A percentile compares a stretch with the other conserved stretches of the same genome.
Conservation (phyloP, 2,329 filamentous ascomycete species). For the Pezicula radicicola region DNA sequence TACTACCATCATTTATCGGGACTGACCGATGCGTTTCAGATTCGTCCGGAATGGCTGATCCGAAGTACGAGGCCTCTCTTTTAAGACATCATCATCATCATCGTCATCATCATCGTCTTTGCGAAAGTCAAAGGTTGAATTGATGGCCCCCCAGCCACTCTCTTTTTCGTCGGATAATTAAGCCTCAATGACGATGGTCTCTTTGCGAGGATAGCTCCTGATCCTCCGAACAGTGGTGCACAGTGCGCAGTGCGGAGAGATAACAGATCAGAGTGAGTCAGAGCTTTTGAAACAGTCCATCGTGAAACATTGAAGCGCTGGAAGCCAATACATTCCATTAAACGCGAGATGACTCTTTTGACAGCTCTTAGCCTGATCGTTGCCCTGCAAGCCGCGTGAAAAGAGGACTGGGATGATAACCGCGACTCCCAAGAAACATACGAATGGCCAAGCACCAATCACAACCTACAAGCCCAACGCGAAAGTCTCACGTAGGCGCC, state of each 20-base stretch:
- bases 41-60: too few relatives aligned
- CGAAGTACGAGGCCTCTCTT: too few relatives aligned
- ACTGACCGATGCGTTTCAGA: too few relatives aligned
- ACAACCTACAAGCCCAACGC: too few relatives aligned
- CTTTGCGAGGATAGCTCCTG: neutral
- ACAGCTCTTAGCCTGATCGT: slow-evolving; percentile 6
- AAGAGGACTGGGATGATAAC: neutral
- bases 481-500: too few relatives aligned
- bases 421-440: neutral
- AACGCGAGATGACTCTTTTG: slow-evolving; percentile 18
- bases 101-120: neutral
- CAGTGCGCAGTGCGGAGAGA: slow-evolving; percentile 11
- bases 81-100: too few relatives aligned
- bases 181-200: neutral
- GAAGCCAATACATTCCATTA: slow-evolving; percentile 10
- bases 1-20: too few relatives aligned
- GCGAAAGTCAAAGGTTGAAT: neutral
- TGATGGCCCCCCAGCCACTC: neutral
- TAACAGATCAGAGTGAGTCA: slow-evolving; percentile 24
- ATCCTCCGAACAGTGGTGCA: too few relatives aligned
- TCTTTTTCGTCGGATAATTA: neutral
- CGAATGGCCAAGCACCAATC: too few relatives aligned
- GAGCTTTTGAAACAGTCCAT: slow-evolving; percentile 22
- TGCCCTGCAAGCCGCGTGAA: slow-evolving; percentile 23
- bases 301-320: slow-evolving; percentile 18